Evolutionary conservation across 106 monocot species (phyloP), one percentile per base, ranked within the genome.

Genomic region (Acorus calamus): DNA sequence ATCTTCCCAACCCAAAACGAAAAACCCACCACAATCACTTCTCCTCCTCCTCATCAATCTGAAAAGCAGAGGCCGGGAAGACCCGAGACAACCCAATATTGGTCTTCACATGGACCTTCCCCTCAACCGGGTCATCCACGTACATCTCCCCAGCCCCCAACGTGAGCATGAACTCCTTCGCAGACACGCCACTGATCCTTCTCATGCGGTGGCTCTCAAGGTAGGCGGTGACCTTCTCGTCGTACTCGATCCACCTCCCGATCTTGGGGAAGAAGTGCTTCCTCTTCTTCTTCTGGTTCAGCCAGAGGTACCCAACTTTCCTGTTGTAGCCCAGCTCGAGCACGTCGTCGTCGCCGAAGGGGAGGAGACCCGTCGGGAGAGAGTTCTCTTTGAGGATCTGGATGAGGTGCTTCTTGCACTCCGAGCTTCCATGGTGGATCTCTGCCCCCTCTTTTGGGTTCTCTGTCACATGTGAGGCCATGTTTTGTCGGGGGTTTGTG

Each of bases 321-420:
- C 58, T 6, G 58, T 59, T 59, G 58, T 59, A 59, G 28, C 58
- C 58, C 6, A 59, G 13, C 58, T 59, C 58, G 3, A 59, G 58
- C 42, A 59, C 42, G 58, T 42, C 58, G 58, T 59, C 58, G 58
- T 42, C 6, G 28, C 28, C 28, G 58, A 59, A 59, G 8, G 58
- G 58, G 13, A 59, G 58, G 58, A 59, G 58, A 3, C 58, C 58
- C 58, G 58, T 6, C 6, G 58, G 58, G 28, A 59, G 58, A 3
- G 4, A 8, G 58, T 59, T 14, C 58, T 59, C 58, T 1, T 42
- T 4, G 11, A 59, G 3, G 58, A 59, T 59, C 58, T 59, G 3
- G 0, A 42, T 42, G 41, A 59, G 58, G 41, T 42, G 14, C 5
- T 42, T 13, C 58, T 42, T 10, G 58, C 58, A 59, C 7, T 59